Conservation (phyloP, 164 flowering plant genomes). For the Stephania yunnanensis region DNA sequence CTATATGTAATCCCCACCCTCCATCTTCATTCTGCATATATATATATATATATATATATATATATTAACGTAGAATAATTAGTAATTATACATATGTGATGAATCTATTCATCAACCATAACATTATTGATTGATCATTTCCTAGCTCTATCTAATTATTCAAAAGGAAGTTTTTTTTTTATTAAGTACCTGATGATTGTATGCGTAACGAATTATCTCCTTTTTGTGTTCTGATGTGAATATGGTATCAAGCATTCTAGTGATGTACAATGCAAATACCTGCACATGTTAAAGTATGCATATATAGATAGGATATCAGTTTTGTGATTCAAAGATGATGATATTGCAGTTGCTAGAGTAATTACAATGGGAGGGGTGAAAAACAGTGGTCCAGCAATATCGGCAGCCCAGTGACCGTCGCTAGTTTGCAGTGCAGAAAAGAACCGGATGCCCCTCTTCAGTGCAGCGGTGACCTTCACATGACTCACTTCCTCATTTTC, state of each 20-base stretch:
- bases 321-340: no score
- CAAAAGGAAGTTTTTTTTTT: no score
- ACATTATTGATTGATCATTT: no score
- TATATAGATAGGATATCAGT: no score
- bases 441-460: slow-evolving; percentile 38
- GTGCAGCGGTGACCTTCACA: slow-evolving; percentile 29
- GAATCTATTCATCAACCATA: no score
- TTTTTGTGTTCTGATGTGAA: slow-evolving; percentile 35
- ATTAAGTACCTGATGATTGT: slow-evolving; percentile 56
- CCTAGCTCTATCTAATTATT: no score
- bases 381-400: slow-evolving; percentile 49
- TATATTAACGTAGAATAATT: no score
- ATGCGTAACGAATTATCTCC: slow-evolving; percentile 53
- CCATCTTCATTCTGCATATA: no score
- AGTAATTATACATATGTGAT: no score
- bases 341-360: background rate
- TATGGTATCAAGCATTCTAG: slow-evolving; percentile 37
- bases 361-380: slow-evolving; percentile 50
- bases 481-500: slow-evolving; percentile 25
- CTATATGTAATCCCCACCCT: slow-evolving; percentile 57
- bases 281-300: slow-evolving; percentile 14
- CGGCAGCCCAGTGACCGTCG: slow-evolving; percentile 69
- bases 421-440: slow-evolving; percentile 45
- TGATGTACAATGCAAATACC: slow-evolving; percentile 46
- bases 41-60: no score